These are phyloP conservation scores for Leucocoprinus sp. DNA, from an alignment of 768 basidiomycete species.

Conservation along the genomic window DNA sequence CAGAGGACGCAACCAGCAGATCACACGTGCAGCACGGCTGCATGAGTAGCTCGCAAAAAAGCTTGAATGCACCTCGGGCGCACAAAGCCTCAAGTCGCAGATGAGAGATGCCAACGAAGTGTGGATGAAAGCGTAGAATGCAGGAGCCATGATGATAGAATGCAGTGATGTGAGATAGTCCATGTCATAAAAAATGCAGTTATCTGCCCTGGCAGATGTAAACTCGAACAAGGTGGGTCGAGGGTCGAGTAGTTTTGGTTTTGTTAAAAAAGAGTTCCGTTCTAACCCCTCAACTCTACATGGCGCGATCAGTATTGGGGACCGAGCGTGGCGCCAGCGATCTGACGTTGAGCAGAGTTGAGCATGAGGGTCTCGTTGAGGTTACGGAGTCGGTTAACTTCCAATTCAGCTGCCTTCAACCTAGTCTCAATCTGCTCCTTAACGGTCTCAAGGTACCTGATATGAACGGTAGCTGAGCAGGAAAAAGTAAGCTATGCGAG, in stretches of 20 bases:
- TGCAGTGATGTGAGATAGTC: slow-evolving; percentile 33
- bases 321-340: slow-evolving; percentile 48
- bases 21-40: slow-evolving; percentile 49
- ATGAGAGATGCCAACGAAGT: slow-evolving; percentile 15
- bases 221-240: slow-evolving; percentile 25
- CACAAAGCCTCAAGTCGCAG: slow-evolving; percentile 14
- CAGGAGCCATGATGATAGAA: slow-evolving; percentile 15
- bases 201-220: slow-evolving; percentile 51
- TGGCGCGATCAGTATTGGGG: slow-evolving; percentile 38
- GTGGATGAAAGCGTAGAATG: slow-evolving; percentile 28
- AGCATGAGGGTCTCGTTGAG: slow-evolving; percentile 90
- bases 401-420: slow-evolving; percentile 70
- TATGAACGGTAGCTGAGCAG: slow-evolving; percentile 65
- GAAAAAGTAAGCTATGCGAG: slow-evolving; percentile 5
- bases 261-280: slow-evolving; percentile 15
- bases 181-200: slow-evolving; percentile 50
- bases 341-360: slow-evolving; percentile 60
- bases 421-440: slow-evolving; percentile 67
- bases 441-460: slow-evolving; percentile 79
- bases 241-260: slow-evolving; percentile 22
- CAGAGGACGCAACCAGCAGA: slow-evolving; percentile 23
- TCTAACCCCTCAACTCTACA: slow-evolving; percentile 24
- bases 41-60: slow-evolving; percentile 27
- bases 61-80: slow-evolving; percentile 9
- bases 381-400: slow-evolving; percentile 73